Base-by-base conservation (phyloP, 2,329 filamentous ascomycete genomes). In the Fusarium tricinctum region DNA sequence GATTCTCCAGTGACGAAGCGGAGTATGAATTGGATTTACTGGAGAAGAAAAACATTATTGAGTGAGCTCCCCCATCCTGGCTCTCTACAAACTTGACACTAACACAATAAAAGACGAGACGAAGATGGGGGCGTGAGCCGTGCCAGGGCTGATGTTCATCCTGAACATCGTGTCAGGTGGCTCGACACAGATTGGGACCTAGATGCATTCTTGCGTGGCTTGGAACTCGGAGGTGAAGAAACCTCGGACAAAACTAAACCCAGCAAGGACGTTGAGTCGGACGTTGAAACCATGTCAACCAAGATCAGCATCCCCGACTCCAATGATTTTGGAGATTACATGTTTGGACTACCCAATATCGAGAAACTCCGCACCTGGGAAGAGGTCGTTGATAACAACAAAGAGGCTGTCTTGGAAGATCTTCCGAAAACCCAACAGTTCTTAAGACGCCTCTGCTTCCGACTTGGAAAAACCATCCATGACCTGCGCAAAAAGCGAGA, bases 401-500 rank as follows among this genome's bases (percentile, higher is more conserved):
- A 28, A 5, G 32, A 33, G 19, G 23, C 20, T 8, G 32, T 64
- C n/a, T 13, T 40, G 10, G 23, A 28, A 40, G 53, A 68, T 19
- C 30, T 26, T 47, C 26, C 33, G 14, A 68, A 50, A 42, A 72
- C 63, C 2, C 30, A 51, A 6, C 54, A 61, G 33, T 70, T 76
- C 19, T 75, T 72, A 26, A 40, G 48, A 17, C 65, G 78, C 23
- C 69, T 82, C 20, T 79, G 77, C 22, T 82, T 76, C 62, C 80
- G 81, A 39, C 75, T 83, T 58, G 81, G 81, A 26, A 66, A 70
- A 44, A 81, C 79, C 6, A 64, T 78, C 22, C 53, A 43, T 6
- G 44, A 58, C 7, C 64, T 76, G 6, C 53, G 48, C 20, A 26
- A 14, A 5, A 45, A 54, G 53, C 22, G 51, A 52, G 26, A 55